A percentile compares a stretch with the other conserved stretches of the same genome.
These are phyloP conservation scores for Tieghemostelium lacteum DNA, from an alignment of 78 protist species.

Conservation along the genomic window DNA sequence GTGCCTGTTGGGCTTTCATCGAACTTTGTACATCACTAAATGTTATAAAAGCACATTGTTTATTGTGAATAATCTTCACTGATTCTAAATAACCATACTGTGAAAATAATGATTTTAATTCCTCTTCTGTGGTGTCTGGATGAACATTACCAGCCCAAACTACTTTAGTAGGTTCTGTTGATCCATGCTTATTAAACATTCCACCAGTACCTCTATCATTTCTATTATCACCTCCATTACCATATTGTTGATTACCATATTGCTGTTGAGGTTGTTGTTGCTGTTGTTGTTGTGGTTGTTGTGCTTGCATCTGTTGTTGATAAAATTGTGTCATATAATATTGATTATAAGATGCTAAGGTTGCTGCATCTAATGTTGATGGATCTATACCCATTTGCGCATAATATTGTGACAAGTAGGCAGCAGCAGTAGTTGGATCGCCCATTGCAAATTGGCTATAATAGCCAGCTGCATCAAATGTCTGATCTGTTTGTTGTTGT, in stretches of 20 bases:
- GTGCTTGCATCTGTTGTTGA: constrained; percentile 21
- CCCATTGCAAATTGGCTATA: too few relatives aligned
- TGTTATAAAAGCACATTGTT: constrained; percentile 48
- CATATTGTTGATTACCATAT: background rate
- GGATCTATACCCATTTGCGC: background rate
- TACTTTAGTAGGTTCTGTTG: constrained; percentile 53
- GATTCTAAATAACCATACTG: constrained; percentile 56
- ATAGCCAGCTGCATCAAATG: background rate
- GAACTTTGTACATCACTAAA: constrained; percentile 55
- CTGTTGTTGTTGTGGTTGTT: background rate
- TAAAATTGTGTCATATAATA: background rate
- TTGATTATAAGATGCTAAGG: constrained; percentile 6
- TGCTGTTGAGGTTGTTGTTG: background rate
- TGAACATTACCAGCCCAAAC: constrained; percentile 73
- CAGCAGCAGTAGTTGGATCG: constrained; percentile 1
- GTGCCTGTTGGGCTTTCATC: constrained; percentile 44
- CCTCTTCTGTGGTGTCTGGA: constrained; percentile 65
- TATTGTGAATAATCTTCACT: constrained; percentile 35
- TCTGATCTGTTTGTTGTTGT: background rate
- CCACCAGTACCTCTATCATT: background rate
- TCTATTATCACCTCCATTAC: background rate
- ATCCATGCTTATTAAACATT: background rate
- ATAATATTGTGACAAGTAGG: background rate
- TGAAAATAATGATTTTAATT: constrained; percentile 33
- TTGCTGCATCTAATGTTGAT: background rate